Evolutionary conservation across 345 rosid genomes (phyloP), one percentile per base, ranked within the genome.

Genomic region (Nephelium lappaceum): DNA sequence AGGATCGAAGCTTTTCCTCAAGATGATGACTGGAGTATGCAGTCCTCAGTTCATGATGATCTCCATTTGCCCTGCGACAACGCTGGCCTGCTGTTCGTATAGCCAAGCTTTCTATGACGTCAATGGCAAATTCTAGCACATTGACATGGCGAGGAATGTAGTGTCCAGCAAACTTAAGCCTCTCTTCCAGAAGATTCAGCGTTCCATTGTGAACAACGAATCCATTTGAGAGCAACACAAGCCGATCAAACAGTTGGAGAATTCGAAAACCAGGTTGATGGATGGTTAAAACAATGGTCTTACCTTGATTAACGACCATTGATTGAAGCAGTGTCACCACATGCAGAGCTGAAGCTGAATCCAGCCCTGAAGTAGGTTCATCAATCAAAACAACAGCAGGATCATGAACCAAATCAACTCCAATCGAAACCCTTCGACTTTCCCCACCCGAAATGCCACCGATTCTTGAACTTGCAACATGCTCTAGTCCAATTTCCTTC

Each of bases 311-410:
- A 67, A 83, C 57, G 4, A 84, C 91, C 92, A 92, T 89, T 16
- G 85, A 85, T 82, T 92, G 92, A 39, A 95, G 93, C 65, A 93
- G 82, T 70, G 80, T 88, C 51, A 89, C 81, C 36, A 90, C 82
- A 71, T 90, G 95, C 60, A 95, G 91, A 70, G 98, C 98, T 0
- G 98, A 91, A 0, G 93, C 97, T 0, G 98, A 95, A 81, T 95
- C 98, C 85, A 95, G 79, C 19, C 98, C 95, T 23, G 98, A 95
- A 78, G 98, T 95, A n/a, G 98, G 98, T 80, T 95, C 98, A 80
- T 95, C 98, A 10, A 95, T 88, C 82, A 95, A 65, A 74, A 95
- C 78, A 83, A 93, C 92, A n/a, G 86, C 86, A 45, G 98, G 98
- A 68, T 93, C 94, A 80, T 95, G 98, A 78, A 95, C 97, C 67